Evolutionary conservation across 805 yeast species (phyloP), one percentile per base, ranked within the genome.

Genomic region (Komagataella pseudopastoris): DNA sequence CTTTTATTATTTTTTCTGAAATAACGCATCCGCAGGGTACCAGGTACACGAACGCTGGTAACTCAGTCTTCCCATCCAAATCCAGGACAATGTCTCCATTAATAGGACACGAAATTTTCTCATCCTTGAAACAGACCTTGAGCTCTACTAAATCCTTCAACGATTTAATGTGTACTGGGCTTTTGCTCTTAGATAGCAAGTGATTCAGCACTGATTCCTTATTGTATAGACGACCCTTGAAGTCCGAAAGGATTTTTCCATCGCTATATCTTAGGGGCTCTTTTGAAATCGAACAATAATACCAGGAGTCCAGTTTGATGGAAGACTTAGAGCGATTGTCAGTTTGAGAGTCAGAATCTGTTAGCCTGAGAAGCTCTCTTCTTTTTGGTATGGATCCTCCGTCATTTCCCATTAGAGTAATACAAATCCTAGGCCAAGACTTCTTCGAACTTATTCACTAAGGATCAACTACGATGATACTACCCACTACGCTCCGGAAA

Each of bases 341-440:
- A 20, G 62, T 17, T 54, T 59, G 24, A 6, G 54, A 55, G 14
- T 54, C 46, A 23, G 49, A 52, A 36, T 48, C 44, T 49, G 52
- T 45, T 49, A 58, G 60, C 44, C 57, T 62, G 14, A 65, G 62
- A 10, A 77, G 70, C 54, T 81, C 85, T 53, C 71, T 71, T 30
- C 86, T 68, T 50, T 75, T 75, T 14, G 83, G 81, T 17, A 83
- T 75, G 1, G 86, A 73, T 2, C 90, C 88, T n/a, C 91, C 91
- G 60, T 85, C 91, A 54, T 78, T 79, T 75, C 39, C 39, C 39
- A 30, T 30, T 3, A 30, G 39, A 30, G 14, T 30, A 30, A 14
- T 30, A 5, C 39, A 30, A 20, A 20, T 20, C 20, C 20, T 20
- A 20, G 20, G 20, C 20, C 20, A 20, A 20, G 20, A 14, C 39